phyloP scores from a whole-genome alignment of 2,329 filamentous ascomycete species.

The Orbilia brochopaga region DNA sequence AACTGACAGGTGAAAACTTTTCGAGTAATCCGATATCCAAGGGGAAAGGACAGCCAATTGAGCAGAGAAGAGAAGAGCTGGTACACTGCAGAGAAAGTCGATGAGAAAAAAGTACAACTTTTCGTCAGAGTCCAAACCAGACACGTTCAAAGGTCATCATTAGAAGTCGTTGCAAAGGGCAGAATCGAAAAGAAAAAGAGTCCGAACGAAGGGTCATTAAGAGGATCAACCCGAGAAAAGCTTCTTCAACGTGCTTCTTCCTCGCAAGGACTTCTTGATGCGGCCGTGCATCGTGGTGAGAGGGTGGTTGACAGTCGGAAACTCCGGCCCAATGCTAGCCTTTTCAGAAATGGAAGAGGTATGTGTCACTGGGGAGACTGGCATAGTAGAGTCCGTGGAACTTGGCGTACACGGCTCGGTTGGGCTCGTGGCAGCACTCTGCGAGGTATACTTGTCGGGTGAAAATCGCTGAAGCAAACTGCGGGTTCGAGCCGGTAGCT shows the following conservation, averaged over 20 bases:
- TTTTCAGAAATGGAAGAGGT: conserved; percentile 42
- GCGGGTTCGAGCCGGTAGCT: conserved; percentile 24
- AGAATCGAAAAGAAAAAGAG: conserved; percentile 2
- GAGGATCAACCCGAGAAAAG: conserved; percentile 29
- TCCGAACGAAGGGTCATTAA: background rate
- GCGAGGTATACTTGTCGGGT: conserved; percentile 24
- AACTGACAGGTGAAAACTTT: conserved; percentile 25
- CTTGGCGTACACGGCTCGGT: conserved; percentile 37
- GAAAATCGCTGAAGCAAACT: conserved; percentile 37
- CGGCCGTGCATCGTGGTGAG: conserved; percentile 44
- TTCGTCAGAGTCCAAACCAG: background rate
- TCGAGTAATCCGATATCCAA: conserved; percentile 31
- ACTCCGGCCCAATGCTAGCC: conserved; percentile 26
- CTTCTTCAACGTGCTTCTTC: conserved; percentile 33
- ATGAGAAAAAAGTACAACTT: conserved; percentile 2
- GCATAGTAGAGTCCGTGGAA: conserved; percentile 29
- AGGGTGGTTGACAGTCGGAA: conserved; percentile 35
- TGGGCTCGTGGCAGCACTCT: conserved; percentile 14
- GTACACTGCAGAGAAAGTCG: conserved; percentile 5
- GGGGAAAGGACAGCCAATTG: conserved; percentile 14
- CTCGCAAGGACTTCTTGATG: conserved; percentile 41
- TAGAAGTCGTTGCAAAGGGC: conserved; percentile 4
- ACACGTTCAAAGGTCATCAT: conserved; percentile 20
- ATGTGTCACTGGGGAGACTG: conserved; percentile 36
- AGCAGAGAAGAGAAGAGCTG: conserved; percentile 10